Base-by-base conservation (phyloP, 2,329 filamentous ascomycete species). In the Didymella keratinophila region DNA sequence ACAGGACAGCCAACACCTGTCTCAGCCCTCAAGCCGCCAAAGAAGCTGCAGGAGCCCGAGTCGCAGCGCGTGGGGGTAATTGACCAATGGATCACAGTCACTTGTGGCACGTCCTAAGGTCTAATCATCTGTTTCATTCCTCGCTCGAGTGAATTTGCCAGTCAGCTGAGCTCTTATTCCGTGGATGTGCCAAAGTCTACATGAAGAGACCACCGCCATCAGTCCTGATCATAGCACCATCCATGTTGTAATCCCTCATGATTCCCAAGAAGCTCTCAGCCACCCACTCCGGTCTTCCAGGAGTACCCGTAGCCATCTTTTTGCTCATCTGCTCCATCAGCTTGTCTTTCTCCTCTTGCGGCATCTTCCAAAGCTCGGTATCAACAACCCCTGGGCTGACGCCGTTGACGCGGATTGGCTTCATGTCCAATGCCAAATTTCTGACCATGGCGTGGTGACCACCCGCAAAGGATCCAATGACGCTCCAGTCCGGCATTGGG, bases 361-460 rank as follows among this genome's bases (percentile, higher is more conserved):
- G 60, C 45, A 68, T 67, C 25, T 56, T 56, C 80, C 80, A 82
- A 6, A 82, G 58, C 61, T 77, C 76, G 14, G 80, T 82, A 37
- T 80, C 72, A 28, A 81, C 79, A 0, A 79, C 76, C 0, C 87
- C 88, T 0, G 87, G 86, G 52, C 75, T 78, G 1, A 90, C 84
- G 0, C 83, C 69, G 68, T 91, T 91, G 25, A 89, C 87, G 2
- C 89, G 77, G 9, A 89, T 74, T 0, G 88, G 88, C 61, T 81
- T 82, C 54, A 91, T 68, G 66, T 90, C 87, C 30, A 89, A 66
- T 2, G 88, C 88, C 32, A 91, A 74, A 3, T 79, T 82, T 2
- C 84, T 78, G 2, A 80, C 78, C 70, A 89, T 79, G 3, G 82
- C 80, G 48, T 86, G 78, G 7, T 85, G 62, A 0, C 82, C 86